Percentiles rank a stretch among this genome's conserved stretches.
These are phyloP conservation scores for Pulveroboletus sp. DNA, from an alignment of 768 basidiomycete genomes.

Conservation along the genomic window DNA sequence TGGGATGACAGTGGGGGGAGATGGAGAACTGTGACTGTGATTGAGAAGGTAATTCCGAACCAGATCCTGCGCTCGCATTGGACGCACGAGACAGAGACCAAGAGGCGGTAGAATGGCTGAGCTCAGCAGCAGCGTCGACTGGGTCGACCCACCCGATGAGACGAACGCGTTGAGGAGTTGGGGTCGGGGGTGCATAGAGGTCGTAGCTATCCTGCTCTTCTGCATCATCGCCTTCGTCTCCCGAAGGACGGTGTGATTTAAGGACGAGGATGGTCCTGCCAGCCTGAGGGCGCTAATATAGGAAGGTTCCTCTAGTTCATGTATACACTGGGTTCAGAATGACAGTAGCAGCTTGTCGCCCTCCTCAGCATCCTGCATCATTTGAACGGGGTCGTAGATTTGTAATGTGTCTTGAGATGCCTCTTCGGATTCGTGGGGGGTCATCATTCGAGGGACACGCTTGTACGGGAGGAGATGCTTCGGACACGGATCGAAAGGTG, in stretches of 20 bases:
- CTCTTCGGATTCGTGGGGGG: constrained; percentile 5
- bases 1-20: not conserved
- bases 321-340: constrained; percentile 46
- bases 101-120: constrained; percentile 46
- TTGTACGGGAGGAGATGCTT: constrained; percentile 25
- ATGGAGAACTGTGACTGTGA: not conserved
- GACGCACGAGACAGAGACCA: constrained; percentile 3
- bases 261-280: constrained; percentile 8
- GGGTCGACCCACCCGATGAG: constrained; percentile 51
- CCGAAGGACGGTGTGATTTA: constrained; percentile 1
- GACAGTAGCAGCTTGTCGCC: constrained; percentile 24
- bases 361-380: constrained; percentile 33
- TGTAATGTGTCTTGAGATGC: constrained; percentile 19
- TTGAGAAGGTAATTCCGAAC: not conserved
- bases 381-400: constrained; percentile 9
- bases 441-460: constrained; percentile 13
- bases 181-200: constrained; percentile 17
- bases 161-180: constrained; percentile 36
- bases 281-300: constrained; percentile 23
- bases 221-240: not conserved
- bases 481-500: constrained; percentile 28
- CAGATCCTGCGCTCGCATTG: not conserved
- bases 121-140: constrained; percentile 50
- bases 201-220: constrained; percentile 11
- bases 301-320: constrained; percentile 44